These are phyloP conservation scores for Phytopythium sindhum DNA, from an alignment of 352 stramenopile species.

Conservation along the genomic window DNA sequence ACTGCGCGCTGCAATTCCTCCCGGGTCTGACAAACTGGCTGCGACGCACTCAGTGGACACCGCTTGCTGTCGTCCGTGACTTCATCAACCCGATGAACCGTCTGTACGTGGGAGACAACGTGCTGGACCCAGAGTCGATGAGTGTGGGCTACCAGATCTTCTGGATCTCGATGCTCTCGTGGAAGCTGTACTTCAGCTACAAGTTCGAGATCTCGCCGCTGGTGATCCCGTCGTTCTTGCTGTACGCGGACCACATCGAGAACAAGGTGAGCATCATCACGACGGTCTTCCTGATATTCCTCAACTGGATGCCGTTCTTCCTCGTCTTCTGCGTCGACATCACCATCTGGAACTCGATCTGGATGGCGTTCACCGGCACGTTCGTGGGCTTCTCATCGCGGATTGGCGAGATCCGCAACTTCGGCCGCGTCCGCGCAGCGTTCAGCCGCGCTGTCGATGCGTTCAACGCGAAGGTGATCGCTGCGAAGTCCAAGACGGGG, in stretches of 20 bases:
- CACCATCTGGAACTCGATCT: constrained; percentile 98
- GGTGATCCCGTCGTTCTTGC: constrained; percentile 92
- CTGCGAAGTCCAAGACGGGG: constrained; percentile 70
- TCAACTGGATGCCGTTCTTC: constrained; percentile 97
- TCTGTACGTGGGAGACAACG: constrained; percentile 95
- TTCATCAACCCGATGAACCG: constrained; percentile 95
- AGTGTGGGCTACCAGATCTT: constrained; percentile 94
- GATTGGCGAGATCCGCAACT: constrained; percentile 96
- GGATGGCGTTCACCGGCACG: constrained; percentile 95
- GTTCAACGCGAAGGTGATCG: constrained; percentile 87
- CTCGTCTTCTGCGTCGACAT: constrained; percentile 98
- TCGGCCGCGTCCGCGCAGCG: constrained; percentile 74
- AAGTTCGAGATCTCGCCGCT: constrained; percentile 97
- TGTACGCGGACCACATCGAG: constrained; percentile 95
- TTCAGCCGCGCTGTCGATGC: constrained; percentile 86
- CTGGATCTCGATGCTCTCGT: constrained; percentile 92
- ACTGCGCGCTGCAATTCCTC: constrained; percentile 74
- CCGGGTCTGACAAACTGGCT: constrained; percentile 82
- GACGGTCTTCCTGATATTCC: constrained; percentile 88
- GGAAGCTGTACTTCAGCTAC: constrained; percentile 99
- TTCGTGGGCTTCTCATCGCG: constrained; percentile 96
- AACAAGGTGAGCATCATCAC: constrained; percentile 82
- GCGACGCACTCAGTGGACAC: constrained; percentile 57
- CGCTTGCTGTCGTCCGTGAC: constrained; percentile 67
- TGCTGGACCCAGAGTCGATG: constrained; percentile 91